Conservation (phyloP, 116 monocot species). For the Posidonia oceanica region DNA sequence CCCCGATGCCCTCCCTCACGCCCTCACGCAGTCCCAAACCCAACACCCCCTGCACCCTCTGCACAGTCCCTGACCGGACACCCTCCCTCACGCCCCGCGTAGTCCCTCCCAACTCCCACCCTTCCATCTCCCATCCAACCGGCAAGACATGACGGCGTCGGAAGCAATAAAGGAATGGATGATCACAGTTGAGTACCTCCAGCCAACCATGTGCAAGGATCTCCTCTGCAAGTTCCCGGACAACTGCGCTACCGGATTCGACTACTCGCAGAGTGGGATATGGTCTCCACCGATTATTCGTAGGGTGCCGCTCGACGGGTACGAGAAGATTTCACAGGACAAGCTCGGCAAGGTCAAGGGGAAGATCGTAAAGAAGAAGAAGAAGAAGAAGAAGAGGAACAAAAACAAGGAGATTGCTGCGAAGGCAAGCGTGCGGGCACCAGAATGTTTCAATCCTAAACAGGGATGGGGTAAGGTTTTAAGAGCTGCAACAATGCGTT, state of each 20-base stretch:
- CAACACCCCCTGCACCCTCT: no score
- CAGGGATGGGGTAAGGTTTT: background rate
- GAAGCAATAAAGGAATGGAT: constrained; percentile 25
- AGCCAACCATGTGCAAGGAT: constrained; percentile 56
- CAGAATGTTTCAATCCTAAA: background rate
- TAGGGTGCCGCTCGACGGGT: background rate
- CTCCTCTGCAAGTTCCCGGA: constrained; percentile 87
- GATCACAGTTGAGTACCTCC: constrained; percentile 76
- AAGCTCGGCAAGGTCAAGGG: background rate
- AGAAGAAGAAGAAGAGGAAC: background rate
- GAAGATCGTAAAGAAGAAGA: background rate
- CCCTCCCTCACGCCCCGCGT: no score
- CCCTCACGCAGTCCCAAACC: no score
- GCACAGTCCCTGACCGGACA: no score
- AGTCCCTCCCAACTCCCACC: background rate
- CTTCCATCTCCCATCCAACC: background rate
- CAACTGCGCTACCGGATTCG: constrained; percentile 60
- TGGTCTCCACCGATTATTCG: constrained; percentile 67
- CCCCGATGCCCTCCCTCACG: no score
- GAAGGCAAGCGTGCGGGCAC: background rate
- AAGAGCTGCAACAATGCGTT: no score
- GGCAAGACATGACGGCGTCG: background rate
- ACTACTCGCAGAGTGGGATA: constrained; percentile 76
- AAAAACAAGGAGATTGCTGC: background rate
- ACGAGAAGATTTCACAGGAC: constrained; percentile 1